Evolutionary conservation across 352 stramenopile genomes (phyloP), one percentile per base, ranked within the genome.

Genomic region (Phytophthora lateralis): DNA sequence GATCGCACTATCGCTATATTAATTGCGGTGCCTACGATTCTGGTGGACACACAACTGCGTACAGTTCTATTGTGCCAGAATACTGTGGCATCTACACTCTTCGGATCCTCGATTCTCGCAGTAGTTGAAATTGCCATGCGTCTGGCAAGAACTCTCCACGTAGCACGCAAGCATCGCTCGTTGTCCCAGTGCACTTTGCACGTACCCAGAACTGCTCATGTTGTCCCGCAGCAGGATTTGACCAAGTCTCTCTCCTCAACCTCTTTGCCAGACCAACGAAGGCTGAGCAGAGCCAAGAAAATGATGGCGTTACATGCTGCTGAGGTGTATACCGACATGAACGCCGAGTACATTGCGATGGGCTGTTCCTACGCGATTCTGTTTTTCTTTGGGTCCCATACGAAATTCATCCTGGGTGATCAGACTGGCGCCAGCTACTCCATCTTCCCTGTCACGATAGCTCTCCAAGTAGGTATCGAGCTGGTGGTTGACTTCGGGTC

Each of bases 271-370:
- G 26, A 29, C 4, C 26, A 29, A 29, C 26, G 6, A 29, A 29
- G 26, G 26, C 26, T 24, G 3, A 24, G 21, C 12, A 7, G n/a
- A 15, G 20, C 35, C 11, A 32, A 55, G 9, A 60, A 66, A 38
- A 17, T 45, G 12, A 35, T 45, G 34, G 34, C 30, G 18, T 11
- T 42, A 9, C 66, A 79, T 30, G 59, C 59, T 0, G 63, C 63
- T 6, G 71, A 79, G 39, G 71, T 79, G 11, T 79, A 74, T 30
- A 62, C 59, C 6, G 71, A 74, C 34, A 76, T 74, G 71, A 58
- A 75, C 44, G 71, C 50, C 43, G 21, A 24, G 3, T 24, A 24
- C 21, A 24, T 24, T 3, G 71, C 66, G 15, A 74, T 79, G 43
- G 63, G 62, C 15, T 52, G 51, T 11, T 63, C 71, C 4, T 45